Evolutionary conservation across 2,329 filamentous ascomycete genomes (phyloP), one percentile per base, ranked within the genome.

Genomic region (Metarhizium sp.): DNA sequence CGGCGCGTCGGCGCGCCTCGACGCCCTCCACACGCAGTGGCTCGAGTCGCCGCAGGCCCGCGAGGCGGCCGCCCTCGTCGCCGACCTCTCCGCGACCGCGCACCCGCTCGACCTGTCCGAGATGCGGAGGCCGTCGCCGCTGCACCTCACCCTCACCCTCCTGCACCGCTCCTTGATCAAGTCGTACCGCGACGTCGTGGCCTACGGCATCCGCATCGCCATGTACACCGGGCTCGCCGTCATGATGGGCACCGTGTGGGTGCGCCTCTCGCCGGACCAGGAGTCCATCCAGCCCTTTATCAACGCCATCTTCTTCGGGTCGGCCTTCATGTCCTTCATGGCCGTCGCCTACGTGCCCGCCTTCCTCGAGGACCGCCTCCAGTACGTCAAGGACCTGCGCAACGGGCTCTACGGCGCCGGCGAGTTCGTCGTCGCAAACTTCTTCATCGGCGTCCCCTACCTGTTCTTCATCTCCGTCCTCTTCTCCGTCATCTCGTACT

Each of bases 191-290:
- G 90, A 95, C 66, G 78, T 95, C 6, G 82, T 95, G 52, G 89
- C 86, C 0, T 95, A 95, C 64, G 88, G 87, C 0, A 90, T 94
- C 61, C 82, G 90, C 3, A 77, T 94, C 46, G 85, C 80, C 45
- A 95, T 95, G 89, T 94, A 95, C 69, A 59, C 64, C 25, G 81
- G 82, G 0, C 76, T 95, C 16, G 89, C 89, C 1, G 81, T 94
- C 62, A 86, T 94, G 81, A 91, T 92, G 86, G 90, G 90, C 5
- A 95, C 90, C 0, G 87, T 95, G 13, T 95, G 88, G 85, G 73
- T 95, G 14, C 82, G 90, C 6, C 76, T 95, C 2, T 72, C 78
- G 4, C 77, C 85, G 0, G 73, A 77, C 0, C 90, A 95, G 66
- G 74, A 78, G 55, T 86, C 87, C 57, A 92, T 95, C 61, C 86